Conservation (phyloP, 1,139 yeast species). For the Zhuliangozyma blackwelliae region DNA sequence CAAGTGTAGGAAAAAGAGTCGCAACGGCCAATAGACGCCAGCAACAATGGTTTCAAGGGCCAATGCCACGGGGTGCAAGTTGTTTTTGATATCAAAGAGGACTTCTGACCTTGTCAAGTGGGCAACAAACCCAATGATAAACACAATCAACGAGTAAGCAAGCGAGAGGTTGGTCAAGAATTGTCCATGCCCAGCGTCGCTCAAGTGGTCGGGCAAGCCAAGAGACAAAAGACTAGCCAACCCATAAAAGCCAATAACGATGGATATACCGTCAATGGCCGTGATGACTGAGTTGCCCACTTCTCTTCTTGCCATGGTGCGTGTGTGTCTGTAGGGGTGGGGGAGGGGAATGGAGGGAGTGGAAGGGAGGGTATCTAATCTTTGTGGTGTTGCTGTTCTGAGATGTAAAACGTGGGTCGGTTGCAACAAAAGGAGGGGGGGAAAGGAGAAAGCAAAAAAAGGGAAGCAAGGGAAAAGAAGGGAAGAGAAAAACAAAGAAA, state of each 20-base stretch:
- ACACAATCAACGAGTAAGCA: slow-evolving; percentile 42
- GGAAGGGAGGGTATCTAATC: too few relatives aligned
- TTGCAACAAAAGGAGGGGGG: too few relatives aligned
- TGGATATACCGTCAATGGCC: slow-evolving; percentile 22
- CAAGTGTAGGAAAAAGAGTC: slow-evolving; percentile 45
- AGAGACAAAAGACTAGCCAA: slow-evolving; percentile 14
- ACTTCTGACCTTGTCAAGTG: slow-evolving; percentile 25
- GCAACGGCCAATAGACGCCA: slow-evolving; percentile 61
- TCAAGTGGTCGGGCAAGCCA: slow-evolving; percentile 41
- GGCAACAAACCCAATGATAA: slow-evolving; percentile 35
- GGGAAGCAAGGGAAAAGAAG: too few relatives aligned
- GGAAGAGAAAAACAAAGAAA: too few relatives aligned
- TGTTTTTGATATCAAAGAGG: slow-evolving; percentile 29
- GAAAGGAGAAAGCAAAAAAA: too few relatives aligned
- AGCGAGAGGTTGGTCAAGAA: slow-evolving; percentile 64
- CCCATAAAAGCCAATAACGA: slow-evolving; percentile 31
- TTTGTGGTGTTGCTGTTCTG: too few relatives aligned
- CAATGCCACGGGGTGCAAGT: slow-evolving; percentile 48
- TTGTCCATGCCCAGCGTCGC: slow-evolving; percentile 60
- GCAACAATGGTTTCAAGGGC: slow-evolving; percentile 60
- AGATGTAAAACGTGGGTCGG: too few relatives aligned
- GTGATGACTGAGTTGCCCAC: slow-evolving; percentile 30
- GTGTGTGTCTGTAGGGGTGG: too few relatives aligned
- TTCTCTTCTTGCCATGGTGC: slow-evolving; percentile 15
- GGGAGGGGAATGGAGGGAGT: too few relatives aligned